Conservation (phyloP, 2,329 filamentous ascomycete genomes). For the Plenodomus lindquistii region DNA sequence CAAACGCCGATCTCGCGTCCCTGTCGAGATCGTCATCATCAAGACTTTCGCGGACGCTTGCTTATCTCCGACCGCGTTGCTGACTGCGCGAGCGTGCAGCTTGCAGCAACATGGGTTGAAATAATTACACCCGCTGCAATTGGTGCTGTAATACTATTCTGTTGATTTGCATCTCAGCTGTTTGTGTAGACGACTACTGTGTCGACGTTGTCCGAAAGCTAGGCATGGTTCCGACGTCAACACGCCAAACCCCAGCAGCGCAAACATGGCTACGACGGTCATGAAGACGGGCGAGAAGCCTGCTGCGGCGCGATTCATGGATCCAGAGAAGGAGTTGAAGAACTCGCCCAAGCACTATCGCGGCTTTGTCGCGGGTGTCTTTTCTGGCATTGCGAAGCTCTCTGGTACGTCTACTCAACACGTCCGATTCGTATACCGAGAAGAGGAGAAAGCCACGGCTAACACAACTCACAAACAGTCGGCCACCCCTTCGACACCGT, state of each 20-base stretch:
- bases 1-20: constrained; percentile 29
- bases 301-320: constrained; percentile 28
- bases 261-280: constrained; percentile 42
- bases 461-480: constrained; percentile 43
- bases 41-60: constrained; percentile 37
- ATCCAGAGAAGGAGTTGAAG: constrained; percentile 30
- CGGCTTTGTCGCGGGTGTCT: constrained; percentile 96
- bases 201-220: not conserved
- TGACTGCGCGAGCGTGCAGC: not conserved
- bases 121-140: not conserved
- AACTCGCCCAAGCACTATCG: constrained; percentile 69
- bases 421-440: not conserved
- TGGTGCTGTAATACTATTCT: too few species aligned
- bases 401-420: constrained; percentile 64
- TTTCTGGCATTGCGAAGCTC: constrained; percentile 90
- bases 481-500: constrained; percentile 88
- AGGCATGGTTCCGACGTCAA: constrained; percentile 27
- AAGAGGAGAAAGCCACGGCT: constrained; percentile 13
- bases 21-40: constrained; percentile 38
- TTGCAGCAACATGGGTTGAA: not conserved
- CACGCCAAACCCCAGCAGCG: constrained; percentile 6
- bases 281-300: constrained; percentile 36
- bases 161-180: not conserved
- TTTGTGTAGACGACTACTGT: constrained; percentile 2
- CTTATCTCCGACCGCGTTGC: constrained; percentile 28